Conservation (phyloP, 2,329 filamentous ascomycete species). For the Clonostachys rosea region DNA sequence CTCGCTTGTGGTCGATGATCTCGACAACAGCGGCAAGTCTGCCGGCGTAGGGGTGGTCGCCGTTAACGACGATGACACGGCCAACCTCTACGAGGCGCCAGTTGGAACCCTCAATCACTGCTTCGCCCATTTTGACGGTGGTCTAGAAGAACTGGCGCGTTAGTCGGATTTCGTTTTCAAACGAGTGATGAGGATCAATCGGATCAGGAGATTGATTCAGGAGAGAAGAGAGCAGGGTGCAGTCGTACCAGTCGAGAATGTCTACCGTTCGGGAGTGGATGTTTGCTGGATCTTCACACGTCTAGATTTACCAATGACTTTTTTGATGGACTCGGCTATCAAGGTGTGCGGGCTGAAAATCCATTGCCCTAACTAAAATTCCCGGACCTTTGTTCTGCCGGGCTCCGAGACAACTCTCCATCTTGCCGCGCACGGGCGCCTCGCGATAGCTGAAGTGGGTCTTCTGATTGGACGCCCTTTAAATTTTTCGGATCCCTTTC, state of each 20-base stretch:
- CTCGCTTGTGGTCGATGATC: slow-evolving; percentile 99
- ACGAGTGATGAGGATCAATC: slow-evolving; percentile 9
- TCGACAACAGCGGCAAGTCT: slow-evolving; percentile 93
- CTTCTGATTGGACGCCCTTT: too few species aligned
- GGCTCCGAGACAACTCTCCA: background rate
- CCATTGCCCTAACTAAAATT: slow-evolving; percentile 34
- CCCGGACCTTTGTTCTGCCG: slow-evolving; percentile 21
- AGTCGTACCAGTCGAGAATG: slow-evolving; percentile 8
- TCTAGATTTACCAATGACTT: slow-evolving; percentile 32
- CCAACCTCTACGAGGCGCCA: slow-evolving; percentile 99
- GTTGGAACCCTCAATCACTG: slow-evolving; percentile 74
- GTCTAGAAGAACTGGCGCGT: slow-evolving; percentile 34
- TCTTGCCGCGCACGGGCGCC: too few species aligned
- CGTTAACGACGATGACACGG: slow-evolving; percentile 89
- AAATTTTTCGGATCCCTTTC: too few species aligned
- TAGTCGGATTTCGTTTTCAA: slow-evolving; percentile 21
- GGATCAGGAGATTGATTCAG: slow-evolving; percentile 18
- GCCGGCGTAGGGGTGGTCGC: slow-evolving; percentile 72
- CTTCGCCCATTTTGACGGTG: slow-evolving; percentile 74
- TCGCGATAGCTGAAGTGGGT: too few species aligned
- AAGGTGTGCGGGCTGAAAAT: slow-evolving; percentile 33
- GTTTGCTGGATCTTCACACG: slow-evolving; percentile 15
- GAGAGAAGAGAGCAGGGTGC: background rate
- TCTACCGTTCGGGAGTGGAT: slow-evolving; percentile 6
- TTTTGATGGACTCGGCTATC: slow-evolving; percentile 30